Percentiles rank a stretch among this genome's conserved stretches.
phyloP scores from a whole-genome alignment of 148 eudicot species.

The Talinum fruticosum region DNA sequence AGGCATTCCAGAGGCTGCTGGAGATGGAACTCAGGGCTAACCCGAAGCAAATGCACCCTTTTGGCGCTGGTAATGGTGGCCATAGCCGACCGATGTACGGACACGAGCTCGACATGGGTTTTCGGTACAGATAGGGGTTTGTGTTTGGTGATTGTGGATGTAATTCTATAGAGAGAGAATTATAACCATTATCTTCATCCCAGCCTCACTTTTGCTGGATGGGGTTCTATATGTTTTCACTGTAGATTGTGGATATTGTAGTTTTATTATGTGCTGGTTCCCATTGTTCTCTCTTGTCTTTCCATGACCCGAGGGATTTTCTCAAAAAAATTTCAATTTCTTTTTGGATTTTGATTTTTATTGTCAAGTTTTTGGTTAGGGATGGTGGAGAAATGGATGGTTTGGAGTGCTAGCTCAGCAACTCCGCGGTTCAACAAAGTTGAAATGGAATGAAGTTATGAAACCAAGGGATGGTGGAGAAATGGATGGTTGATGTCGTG shows the following conservation, averaged over 20 bases:
- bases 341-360: too few relatives aligned
- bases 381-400: too few relatives aligned
- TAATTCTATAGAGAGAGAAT: slow-evolving; percentile 13
- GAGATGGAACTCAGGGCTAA: slow-evolving; percentile 73
- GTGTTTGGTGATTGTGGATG: slow-evolving; percentile 25
- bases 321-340: too few relatives aligned
- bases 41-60: slow-evolving; percentile 57
- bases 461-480: too few relatives aligned
- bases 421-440: too few relatives aligned
- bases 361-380: too few relatives aligned
- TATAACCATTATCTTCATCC: slow-evolving; percentile 8
- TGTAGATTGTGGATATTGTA: slow-evolving; percentile 21
- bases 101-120: slow-evolving; percentile 61
- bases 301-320: not conserved
- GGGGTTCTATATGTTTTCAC: slow-evolving; percentile 17
- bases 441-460: too few relatives aligned
- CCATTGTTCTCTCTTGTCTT: too few relatives aligned
- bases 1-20: slow-evolving; percentile 74
- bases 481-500: too few relatives aligned
- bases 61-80: slow-evolving; percentile 33
- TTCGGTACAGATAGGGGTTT: slow-evolving; percentile 35
- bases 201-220: slow-evolving; percentile 21
- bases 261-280: slow-evolving; percentile 12
- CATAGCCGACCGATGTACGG: slow-evolving; percentile 52
- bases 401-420: too few relatives aligned